Evolutionary conservation across 1,284 basidiomycete genomes (phyloP).

Genomic region (Mycena sp.): DNA sequence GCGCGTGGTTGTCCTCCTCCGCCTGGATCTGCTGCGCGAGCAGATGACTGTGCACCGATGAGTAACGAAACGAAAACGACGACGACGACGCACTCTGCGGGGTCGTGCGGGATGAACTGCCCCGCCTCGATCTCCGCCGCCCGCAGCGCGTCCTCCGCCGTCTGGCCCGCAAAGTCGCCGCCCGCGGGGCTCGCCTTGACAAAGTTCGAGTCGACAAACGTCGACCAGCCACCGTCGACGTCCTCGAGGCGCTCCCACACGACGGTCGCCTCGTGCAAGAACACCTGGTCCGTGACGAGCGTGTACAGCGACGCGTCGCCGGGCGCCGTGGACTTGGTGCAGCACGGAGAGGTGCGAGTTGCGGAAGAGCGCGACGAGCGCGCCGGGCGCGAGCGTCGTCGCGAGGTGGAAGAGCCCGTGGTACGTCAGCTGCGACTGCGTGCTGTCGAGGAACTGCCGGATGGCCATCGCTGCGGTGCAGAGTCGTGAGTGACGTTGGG

Average conservation of each 20-base stretch:
- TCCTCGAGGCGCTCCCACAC: constrained; percentile 93
- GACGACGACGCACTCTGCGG: constrained; percentile 57
- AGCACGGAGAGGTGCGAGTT: constrained; percentile 91
- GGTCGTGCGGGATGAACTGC: constrained; percentile 53
- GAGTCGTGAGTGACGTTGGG: background rate
- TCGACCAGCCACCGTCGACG: constrained; percentile 79
- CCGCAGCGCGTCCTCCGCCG: constrained; percentile 66
- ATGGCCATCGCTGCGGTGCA: constrained; percentile 74
- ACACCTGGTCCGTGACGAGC: constrained; percentile 85
- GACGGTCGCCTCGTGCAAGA: constrained; percentile 78
- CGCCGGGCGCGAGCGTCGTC: constrained; percentile 59
- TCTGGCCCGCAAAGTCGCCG: constrained; percentile 82
- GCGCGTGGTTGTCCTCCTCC: constrained; percentile 72
- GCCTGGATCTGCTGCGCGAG: constrained; percentile 78
- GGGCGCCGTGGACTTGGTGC: constrained; percentile 60
- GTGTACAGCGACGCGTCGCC: constrained; percentile 71
- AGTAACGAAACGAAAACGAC: constrained; percentile 7
- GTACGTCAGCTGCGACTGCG: constrained; percentile 88
- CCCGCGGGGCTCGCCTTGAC: constrained; percentile 71
- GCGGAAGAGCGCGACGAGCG: constrained; percentile 85
- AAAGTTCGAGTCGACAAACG: constrained; percentile 81
- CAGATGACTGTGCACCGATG: constrained; percentile 53
- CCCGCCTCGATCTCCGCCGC: constrained; percentile 52
- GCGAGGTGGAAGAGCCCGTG: constrained; percentile 80
- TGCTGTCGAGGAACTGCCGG: constrained; percentile 75